phyloP scores from a whole-genome alignment of 2,329 filamentous ascomycete species.

The Fusarium subtropicale region DNA sequence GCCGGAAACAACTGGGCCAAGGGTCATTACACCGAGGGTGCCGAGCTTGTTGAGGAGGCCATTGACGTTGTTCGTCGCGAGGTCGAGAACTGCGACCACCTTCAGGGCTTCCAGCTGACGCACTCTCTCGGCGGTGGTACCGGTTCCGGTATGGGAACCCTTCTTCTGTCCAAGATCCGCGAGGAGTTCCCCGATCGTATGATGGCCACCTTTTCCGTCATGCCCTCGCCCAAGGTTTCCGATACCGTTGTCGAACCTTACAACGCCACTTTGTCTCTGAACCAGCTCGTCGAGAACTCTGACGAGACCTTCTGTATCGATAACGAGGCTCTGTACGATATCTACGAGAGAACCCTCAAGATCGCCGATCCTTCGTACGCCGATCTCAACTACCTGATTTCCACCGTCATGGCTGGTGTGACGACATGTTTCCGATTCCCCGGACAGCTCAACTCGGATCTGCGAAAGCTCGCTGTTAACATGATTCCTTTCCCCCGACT shows the following conservation, averaged over 20 bases:
- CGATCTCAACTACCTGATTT: constrained; percentile 99
- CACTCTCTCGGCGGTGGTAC: constrained; percentile 99
- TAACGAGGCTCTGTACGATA: constrained; percentile 99
- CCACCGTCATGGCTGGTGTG: constrained; percentile 99
- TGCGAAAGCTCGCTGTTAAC: constrained; percentile 99
- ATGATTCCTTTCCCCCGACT: constrained; percentile 99
- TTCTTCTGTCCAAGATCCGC: constrained; percentile 99
- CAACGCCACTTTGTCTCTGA: constrained; percentile 98
- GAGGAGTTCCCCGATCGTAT: constrained; percentile 99
- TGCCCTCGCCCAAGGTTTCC: constrained; percentile 98
- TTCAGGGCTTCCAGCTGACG: constrained; percentile 99
- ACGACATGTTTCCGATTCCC: constrained; percentile 99
- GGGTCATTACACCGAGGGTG: constrained; percentile 99
- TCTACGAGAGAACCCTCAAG: constrained; percentile 99
- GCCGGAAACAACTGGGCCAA: constrained; percentile 99
- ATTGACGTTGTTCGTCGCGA: constrained; percentile 98
- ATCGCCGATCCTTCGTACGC: constrained; percentile 97
- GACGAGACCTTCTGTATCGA: constrained; percentile 99
- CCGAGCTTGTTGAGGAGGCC: constrained; percentile 97
- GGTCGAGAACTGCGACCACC: constrained; percentile 98
- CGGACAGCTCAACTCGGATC: constrained; percentile 99
- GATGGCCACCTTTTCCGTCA: constrained; percentile 99
- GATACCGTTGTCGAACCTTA: constrained; percentile 99
- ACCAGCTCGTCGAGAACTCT: constrained; percentile 99
- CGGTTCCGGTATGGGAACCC: constrained; percentile 99